Evolutionary conservation across 768 basidiomycete genomes (phyloP).

Genomic region (Boletus rubescentipes): DNA sequence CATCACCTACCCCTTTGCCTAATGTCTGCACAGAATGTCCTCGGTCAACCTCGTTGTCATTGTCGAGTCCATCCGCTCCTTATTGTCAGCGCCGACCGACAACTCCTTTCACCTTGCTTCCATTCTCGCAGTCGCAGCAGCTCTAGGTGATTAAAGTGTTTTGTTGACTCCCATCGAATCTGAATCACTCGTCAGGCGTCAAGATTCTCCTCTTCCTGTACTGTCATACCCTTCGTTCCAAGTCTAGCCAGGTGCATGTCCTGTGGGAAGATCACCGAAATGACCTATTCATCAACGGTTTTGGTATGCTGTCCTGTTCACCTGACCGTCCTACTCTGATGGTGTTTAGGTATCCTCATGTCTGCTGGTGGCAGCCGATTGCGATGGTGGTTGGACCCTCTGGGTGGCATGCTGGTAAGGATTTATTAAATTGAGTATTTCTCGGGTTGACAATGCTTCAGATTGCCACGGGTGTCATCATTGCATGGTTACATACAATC

Average conservation of each 20-base stretch:
- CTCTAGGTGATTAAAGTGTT: constrained; percentile 50
- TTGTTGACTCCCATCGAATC: neutral
- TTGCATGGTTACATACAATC: constrained; percentile 74
- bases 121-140: constrained; percentile 78
- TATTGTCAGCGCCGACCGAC: constrained; percentile 57
- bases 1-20: neutral
- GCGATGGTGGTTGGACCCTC: constrained; percentile 81
- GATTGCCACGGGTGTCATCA: constrained; percentile 80
- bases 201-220: constrained; percentile 89
- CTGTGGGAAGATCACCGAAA: constrained; percentile 97
- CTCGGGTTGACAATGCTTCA: constrained; percentile 26
- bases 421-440: constrained; percentile 1
- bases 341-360: constrained; percentile 70
- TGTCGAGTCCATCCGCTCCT: constrained; percentile 78
- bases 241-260: constrained; percentile 90
- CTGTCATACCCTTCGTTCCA: constrained; percentile 73
- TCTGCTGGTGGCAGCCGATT: constrained; percentile 79
- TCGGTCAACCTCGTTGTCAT: constrained; percentile 89
- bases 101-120: constrained; percentile 77
- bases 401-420: constrained; percentile 72
- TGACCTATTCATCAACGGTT: constrained; percentile 82
- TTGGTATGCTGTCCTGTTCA: constrained; percentile 44
- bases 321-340: neutral
- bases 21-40: constrained; percentile 61
- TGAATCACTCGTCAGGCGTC: constrained; percentile 48